Percentiles rank a stretch among this genome's conserved stretches.
Evolutionary conservation across 495 filamentous ascomycete species (phyloP).

Genomic region (Trichoderma parareesei): DNA sequence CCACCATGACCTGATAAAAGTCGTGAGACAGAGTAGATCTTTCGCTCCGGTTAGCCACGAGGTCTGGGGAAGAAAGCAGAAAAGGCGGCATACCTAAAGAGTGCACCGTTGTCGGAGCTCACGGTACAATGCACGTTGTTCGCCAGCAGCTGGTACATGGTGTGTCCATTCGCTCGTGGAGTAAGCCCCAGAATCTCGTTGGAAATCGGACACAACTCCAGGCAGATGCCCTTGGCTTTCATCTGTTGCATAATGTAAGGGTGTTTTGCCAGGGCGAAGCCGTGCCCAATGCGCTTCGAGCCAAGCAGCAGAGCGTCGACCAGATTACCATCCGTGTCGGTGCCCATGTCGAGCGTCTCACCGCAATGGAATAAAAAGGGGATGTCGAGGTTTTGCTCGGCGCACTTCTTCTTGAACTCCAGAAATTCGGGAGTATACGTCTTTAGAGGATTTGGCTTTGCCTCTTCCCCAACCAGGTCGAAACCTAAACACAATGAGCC

Average conservation of each 20-base stretch:
- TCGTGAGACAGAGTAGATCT: slow-evolving; percentile 50
- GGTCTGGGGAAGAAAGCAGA: neutral
- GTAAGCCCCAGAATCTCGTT: slow-evolving; percentile 66
- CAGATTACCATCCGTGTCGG: slow-evolving; percentile 72
- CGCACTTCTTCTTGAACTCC: slow-evolving; percentile 70
- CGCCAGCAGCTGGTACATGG: slow-evolving; percentile 42
- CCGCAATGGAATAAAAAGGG: slow-evolving; percentile 95
- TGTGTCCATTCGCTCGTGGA: slow-evolving; percentile 36
- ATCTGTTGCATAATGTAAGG: slow-evolving; percentile 75
- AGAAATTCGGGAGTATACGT: slow-evolving; percentile 71
- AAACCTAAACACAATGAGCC: slow-evolving; percentile 45
- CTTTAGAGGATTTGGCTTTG: slow-evolving; percentile 57
- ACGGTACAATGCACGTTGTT: slow-evolving; percentile 46
- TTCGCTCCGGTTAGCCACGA: neutral
- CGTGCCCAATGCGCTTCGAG: slow-evolving; percentile 82
- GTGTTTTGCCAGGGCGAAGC: slow-evolving; percentile 82
- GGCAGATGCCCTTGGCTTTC: slow-evolving; percentile 69
- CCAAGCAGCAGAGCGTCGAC: slow-evolving; percentile 81
- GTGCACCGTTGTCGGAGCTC: slow-evolving; percentile 47
- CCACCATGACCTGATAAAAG: slow-evolving; percentile 48
- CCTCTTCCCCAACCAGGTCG: slow-evolving; percentile 84
- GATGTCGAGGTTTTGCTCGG: slow-evolving; percentile 62
- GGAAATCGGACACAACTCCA: slow-evolving; percentile 86
- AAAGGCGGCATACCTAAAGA: slow-evolving; percentile 36
- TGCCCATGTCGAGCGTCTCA: slow-evolving; percentile 72